Evolutionary conservation across 2,329 filamentous ascomycete species (phyloP), one percentile per base, ranked within the genome.

Genomic region (Fusarium sp.): DNA sequence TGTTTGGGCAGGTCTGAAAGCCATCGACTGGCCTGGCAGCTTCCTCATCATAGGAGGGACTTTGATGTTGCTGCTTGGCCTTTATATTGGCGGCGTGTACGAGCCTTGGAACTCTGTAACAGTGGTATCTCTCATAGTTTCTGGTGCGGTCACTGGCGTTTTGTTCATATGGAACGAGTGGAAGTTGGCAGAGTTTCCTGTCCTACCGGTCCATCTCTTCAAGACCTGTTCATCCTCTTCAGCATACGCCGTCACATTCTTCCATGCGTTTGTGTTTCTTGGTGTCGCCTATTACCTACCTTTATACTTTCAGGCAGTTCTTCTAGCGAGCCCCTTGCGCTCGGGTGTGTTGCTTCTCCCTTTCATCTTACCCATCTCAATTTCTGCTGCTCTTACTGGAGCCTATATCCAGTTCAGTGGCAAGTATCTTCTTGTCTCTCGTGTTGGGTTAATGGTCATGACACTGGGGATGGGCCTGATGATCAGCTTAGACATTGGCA

Each of bases 221-320:
- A 81, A 81, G 4, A 82, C 84, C 22, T 76, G 81, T 36, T 89
- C 90, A 3, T 91, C 89, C 61, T 78, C 89, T 16, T 91, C 91
- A 2, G 83, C 86, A 8, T 85, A 92, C n/a, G 75, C 71, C 7
- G 80, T 86, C 6, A 81, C 79, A 41, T 83, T 85, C 56, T 82
- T 83, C 62, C 85, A 88, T 67, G 83, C 82, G 1, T 83, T 90
- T 75, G 87, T 90, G 38, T 92, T 92, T 79, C 91, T 92, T 44
- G 89, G 87, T 0, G 86, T 86, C 3, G 88, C 90, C 55, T 95
- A 93, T 80, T 95, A 92, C 75, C 83, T 94, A 31, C 93, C 93
- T 0, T 85, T 94, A 0, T 95, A 91, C 81, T 91, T 93, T 60
- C 93, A 95, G 78, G 87, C 90, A 6, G 91, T 91, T 1, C 86